Percentiles rank a stretch among this genome's conserved stretches.
Conservation (phyloP, 495 filamentous ascomycete genomes). For the Aspergillus sclerotioniger region DNA sequence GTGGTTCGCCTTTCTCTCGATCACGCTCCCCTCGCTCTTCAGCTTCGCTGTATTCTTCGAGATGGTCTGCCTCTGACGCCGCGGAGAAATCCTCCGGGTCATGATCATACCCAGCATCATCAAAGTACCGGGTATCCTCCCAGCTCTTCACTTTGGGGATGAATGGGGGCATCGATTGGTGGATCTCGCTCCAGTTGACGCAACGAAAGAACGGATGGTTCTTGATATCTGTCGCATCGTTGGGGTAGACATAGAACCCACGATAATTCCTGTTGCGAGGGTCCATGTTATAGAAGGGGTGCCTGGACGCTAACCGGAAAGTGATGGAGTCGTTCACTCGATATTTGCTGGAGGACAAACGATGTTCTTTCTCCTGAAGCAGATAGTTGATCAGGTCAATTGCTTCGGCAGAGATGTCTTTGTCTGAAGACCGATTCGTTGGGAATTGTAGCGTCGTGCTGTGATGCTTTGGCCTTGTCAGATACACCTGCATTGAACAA, state of each 20-base stretch:
- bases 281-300: slow-evolving; percentile 35
- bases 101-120: slow-evolving; percentile 70
- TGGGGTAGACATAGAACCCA: slow-evolving; percentile 67
- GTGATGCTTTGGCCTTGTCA: slow-evolving; percentile 41
- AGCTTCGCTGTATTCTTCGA: slow-evolving; percentile 11
- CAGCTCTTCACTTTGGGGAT: slow-evolving; percentile 65
- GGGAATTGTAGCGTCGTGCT: slow-evolving; percentile 62
- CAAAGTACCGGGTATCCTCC: slow-evolving; percentile 89
- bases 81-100: slow-evolving; percentile 41
- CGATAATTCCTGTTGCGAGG: slow-evolving; percentile 32
- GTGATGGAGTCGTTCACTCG: slow-evolving; percentile 54
- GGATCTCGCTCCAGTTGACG: slow-evolving; percentile 66
- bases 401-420: slow-evolving; percentile 57
- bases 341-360: slow-evolving; percentile 74
- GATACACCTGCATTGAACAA: not conserved
- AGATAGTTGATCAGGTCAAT: slow-evolving; percentile 74
- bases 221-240: slow-evolving; percentile 79
- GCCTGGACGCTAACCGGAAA: slow-evolving; percentile 31
- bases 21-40: not conserved
- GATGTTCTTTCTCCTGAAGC: slow-evolving; percentile 71
- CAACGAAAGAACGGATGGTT: slow-evolving; percentile 69
- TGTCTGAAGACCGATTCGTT: slow-evolving; percentile 45
- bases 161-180: slow-evolving; percentile 68
- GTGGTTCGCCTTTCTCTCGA: slow-evolving; percentile 17
- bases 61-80: slow-evolving; percentile 20